A percentile compares a stretch with the other conserved stretches of the same genome.
Conservation (phyloP, 1,284 basidiomycete species). For the Grifola frondosa region DNA sequence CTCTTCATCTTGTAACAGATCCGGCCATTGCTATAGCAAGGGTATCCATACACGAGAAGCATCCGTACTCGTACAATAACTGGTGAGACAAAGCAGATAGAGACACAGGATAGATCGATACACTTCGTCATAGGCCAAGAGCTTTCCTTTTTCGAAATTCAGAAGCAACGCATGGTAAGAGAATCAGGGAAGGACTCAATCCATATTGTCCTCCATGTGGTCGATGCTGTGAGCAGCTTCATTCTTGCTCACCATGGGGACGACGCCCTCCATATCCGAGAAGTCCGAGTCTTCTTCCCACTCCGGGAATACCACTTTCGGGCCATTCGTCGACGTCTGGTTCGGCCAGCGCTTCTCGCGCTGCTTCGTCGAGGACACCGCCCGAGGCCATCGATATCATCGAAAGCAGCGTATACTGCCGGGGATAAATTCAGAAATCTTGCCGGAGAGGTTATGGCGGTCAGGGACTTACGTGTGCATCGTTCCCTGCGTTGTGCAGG, state of each 20-base stretch:
- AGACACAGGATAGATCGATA: too few species aligned
- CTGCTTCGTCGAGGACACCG: conserved; percentile 66
- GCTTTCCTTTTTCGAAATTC: too few species aligned
- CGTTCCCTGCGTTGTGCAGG: conserved; percentile 85
- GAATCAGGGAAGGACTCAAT: too few species aligned
- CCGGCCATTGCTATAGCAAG: too few species aligned
- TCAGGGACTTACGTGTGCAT: conserved; percentile 62
- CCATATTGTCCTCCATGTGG: neutral
- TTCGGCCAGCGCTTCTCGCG: conserved; percentile 75
- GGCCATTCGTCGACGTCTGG: conserved; percentile 42
- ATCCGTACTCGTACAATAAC: neutral
- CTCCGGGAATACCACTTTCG: conserved; percentile 57
- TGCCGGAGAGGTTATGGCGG: neutral
- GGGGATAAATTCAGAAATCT: neutral
- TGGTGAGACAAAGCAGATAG: too few species aligned
- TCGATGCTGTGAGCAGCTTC: neutral
- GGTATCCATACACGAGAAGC: too few species aligned
- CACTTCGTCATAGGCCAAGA: too few species aligned
- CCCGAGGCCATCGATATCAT: conserved; percentile 68
- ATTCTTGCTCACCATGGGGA: neutral
- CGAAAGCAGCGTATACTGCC: conserved; percentile 64
- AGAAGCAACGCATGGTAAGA: too few species aligned
- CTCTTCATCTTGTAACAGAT: neutral
- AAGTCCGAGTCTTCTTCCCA: conserved; percentile 61
- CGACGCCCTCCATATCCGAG: conserved; percentile 36